Evolutionary conservation across 192 early-diverging fungal genomes (phyloP).

Genomic region (Backusella liffmaniae): DNA sequence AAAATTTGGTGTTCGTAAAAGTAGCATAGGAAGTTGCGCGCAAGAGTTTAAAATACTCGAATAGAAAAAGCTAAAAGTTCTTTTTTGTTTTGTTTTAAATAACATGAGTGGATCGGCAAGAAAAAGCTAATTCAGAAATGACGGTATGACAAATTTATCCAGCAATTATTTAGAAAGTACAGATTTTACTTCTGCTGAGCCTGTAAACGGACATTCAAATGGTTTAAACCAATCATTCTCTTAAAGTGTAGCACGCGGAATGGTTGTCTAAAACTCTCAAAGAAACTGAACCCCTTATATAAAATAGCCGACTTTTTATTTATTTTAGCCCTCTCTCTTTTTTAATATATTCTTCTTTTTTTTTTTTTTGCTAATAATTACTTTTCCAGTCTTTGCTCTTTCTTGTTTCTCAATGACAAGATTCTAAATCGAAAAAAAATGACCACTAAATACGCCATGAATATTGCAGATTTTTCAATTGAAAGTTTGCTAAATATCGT

Average conservation of each 20-base stretch:
- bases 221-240: not conserved
- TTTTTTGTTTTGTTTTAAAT: not conserved
- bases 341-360: not conserved
- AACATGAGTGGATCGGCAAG: slow-evolving; percentile 5
- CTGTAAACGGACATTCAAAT: slow-evolving; percentile 8
- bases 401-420: not conserved
- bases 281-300: not conserved
- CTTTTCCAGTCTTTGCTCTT: not conserved
- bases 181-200: slow-evolving; percentile 1
- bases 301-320: slow-evolving; percentile 3
- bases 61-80: not conserved
- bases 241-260: slow-evolving; percentile 1
- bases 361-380: not conserved
- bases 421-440: not conserved
- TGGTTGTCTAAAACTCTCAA: not conserved
- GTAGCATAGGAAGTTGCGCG: not conserved
- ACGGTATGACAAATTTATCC: not conserved
- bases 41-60: not conserved
- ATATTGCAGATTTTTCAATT: slow-evolving; percentile 46
- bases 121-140: not conserved
- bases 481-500: slow-evolving; percentile 49
- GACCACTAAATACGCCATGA: slow-evolving; percentile 2
- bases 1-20: not conserved
- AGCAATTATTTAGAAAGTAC: not conserved
- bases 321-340: not conserved